Base-by-base conservation (phyloP, 495 filamentous ascomycete species). In the Cladorrhinum samala region DNA sequence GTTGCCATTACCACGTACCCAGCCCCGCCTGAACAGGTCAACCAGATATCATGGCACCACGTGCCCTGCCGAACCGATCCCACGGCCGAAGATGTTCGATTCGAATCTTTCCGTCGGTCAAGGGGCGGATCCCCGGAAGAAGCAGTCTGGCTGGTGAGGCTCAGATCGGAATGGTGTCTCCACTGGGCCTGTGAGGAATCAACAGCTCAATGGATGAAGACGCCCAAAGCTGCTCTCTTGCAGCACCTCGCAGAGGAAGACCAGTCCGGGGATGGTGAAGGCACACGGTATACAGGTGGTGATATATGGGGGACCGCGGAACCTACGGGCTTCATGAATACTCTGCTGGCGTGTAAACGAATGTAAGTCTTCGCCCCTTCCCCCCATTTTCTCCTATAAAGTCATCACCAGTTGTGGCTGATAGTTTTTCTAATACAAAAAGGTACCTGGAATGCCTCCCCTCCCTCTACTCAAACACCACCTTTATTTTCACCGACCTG, bases 401-500 rank as follows among this genome's bases (percentile, higher is more conserved):
- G 3, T 16, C 13, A 38, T 11, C 2, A 1, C 24, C 8, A 3
- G 25, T 43, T 17, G 5, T 46, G 2, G 46, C 43, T n/a, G n/a
- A n/a, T n/a, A n/a, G n/a, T n/a, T n/a, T n/a, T n/a, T n/a, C n/a
- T n/a, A n/a, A n/a, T n/a, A n/a, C n/a, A n/a, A 24, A 16, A 46
- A 64, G 65, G 40, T 68, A 69, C 52, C 43, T 60, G 16, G 63
- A 65, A 49, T 50, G 41, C 14, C 57, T 62, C 9, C 50, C 53
- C 1, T 53, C 62, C 5, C 51, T 69, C 38, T 65, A 60, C 43
- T 5, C 36, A 33, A 39, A 44, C 37, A 27, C 56, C 36, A 65
- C 61, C 46, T 63, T 66, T 46, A 38, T 63, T 53, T 62, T 68
- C 51, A 69, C 59, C 52, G 56, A 65, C 55, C 52, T 60, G 16